Conservation (phyloP, 768 basidiomycete genomes). For the Pisolithus albus region DNA sequence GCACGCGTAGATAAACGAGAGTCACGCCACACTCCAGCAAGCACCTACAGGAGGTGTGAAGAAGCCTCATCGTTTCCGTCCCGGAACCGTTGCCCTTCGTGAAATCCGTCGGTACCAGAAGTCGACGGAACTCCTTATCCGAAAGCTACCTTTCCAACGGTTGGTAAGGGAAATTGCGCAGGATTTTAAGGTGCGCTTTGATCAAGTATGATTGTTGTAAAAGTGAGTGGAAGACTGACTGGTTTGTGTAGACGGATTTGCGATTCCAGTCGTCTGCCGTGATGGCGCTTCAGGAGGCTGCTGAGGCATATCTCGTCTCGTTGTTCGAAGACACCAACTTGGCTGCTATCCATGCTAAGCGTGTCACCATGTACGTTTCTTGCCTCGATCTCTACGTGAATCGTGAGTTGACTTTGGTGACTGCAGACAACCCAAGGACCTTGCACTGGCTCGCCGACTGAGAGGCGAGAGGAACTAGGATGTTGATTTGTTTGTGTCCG, state of each 20-base stretch:
- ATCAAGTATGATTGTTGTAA: background rate
- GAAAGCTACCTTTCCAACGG: conserved; percentile 82
- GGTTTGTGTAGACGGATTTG: conserved; percentile 48
- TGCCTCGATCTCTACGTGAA: background rate
- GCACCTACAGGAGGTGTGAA: conserved; percentile 73
- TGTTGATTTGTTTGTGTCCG: background rate
- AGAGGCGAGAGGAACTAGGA: conserved; percentile 63
- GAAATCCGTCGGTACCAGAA: conserved; percentile 83
- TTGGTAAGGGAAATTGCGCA: conserved; percentile 83
- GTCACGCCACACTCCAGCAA: background rate
- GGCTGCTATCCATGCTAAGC: conserved; percentile 76
- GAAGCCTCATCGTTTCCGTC: conserved; percentile 81
- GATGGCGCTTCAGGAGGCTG: conserved; percentile 76
- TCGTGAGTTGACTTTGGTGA: conserved; percentile 10
- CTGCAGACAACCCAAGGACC: conserved; percentile 67
- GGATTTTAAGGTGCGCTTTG: conserved; percentile 62
- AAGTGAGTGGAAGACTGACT: background rate
- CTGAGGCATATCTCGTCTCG: conserved; percentile 72
- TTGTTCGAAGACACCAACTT: conserved; percentile 73
- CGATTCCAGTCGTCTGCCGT: conserved; percentile 86
- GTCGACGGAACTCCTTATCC: conserved; percentile 75
- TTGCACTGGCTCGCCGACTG: conserved; percentile 66
- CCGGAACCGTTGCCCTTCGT: conserved; percentile 78
- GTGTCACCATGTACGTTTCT: conserved; percentile 56
- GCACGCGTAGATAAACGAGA: background rate